Base-by-base conservation (phyloP, 192 early-diverging fungal species). In the Geosiphon pyriformis region DNA sequence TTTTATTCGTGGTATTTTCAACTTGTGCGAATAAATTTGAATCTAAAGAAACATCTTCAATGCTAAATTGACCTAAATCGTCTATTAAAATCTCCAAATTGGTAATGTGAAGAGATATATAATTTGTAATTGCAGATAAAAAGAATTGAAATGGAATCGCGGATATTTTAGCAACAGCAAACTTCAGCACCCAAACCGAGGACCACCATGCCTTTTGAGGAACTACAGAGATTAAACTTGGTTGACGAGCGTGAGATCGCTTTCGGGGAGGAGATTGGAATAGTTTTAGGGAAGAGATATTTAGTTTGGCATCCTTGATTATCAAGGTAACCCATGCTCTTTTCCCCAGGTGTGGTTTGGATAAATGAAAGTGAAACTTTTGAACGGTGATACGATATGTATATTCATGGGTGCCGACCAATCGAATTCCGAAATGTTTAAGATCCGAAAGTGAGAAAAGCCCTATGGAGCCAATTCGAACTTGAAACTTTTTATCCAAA, bases 131-230 rank as follows among this genome's bases (percentile, higher is more conserved):
- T 4, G 68, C 70, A 0, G 72, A 72, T 59, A 80, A 70, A 12
- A 80, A 35, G 11, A 80, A 58, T 46, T 80, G 78, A 17, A 70
- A 73, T 22, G 75, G 78, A 26, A 80, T 59, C 8, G 76, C 76
- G 0, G 72, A 80, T 4, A 69, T 68, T 46, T 72, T 61, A 35
- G 69, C 65, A 6, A 77, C 37, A 4, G 74, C 32, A 59, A 59
- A 64, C 60, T 72, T 79, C 15, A 79, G 54, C 33, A 77, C 30
- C 2, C 74, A 74, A 22, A 76, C n/a, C 0, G 78, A 79, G 30
- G 76, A 79, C 78, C 78, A 79, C 75, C 75, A 77, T 1, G 78
- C 70, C 53, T n/a, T 72, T 42, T 15, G 55, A 34, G 23, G 72
- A 68, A 23, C 73, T 6, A 3, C 70, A 33, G 29, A 52, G 34